Conservation (phyloP, 768 basidiomycete species). For the Boletus insuetus region DNA sequence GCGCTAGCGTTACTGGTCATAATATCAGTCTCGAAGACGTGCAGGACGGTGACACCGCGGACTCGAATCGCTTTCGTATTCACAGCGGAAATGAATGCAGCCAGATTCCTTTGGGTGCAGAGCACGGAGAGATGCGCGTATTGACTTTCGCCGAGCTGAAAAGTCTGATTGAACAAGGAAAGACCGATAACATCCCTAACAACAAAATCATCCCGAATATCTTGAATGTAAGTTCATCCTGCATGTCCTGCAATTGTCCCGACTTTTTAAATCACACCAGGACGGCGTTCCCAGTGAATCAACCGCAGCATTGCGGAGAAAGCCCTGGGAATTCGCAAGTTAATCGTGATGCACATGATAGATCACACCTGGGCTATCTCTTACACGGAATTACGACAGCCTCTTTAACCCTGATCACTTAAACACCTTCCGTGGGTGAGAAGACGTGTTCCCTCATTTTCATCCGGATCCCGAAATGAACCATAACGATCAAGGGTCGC, state of each 20-base stretch:
- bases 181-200: conserved; percentile 72
- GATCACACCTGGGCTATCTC: conserved; percentile 9
- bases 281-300: conserved; percentile 57
- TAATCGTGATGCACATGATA: conserved; percentile 19
- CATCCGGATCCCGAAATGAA: conserved; percentile 9
- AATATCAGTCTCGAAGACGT: conserved; percentile 30
- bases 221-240: conserved; percentile 51
- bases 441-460: conserved; percentile 2
- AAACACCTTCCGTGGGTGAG: conserved; percentile 10
- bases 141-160: conserved; percentile 69
- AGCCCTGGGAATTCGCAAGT: conserved; percentile 60
- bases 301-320: conserved; percentile 46
- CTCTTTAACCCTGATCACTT: conserved; percentile 8
- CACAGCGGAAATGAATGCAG: conserved; percentile 21
- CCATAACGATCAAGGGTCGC: conserved; percentile 1
- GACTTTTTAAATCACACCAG: conserved; percentile 33
- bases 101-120: conserved; percentile 2
- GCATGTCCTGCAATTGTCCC: neutral
- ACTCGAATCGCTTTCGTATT: conserved; percentile 8
- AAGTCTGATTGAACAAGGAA: conserved; percentile 67
- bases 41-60: conserved; percentile 10
- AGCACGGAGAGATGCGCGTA: conserved; percentile 37
- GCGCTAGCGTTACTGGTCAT: conserved; percentile 30
- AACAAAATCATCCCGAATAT: conserved; percentile 69
- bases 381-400: conserved; percentile 16